Percentiles rank a stretch among this genome's conserved stretches.
These are phyloP conservation scores for Suhomyces pyralidae DNA, from an alignment of 805 yeast species.

Conservation along the genomic window DNA sequence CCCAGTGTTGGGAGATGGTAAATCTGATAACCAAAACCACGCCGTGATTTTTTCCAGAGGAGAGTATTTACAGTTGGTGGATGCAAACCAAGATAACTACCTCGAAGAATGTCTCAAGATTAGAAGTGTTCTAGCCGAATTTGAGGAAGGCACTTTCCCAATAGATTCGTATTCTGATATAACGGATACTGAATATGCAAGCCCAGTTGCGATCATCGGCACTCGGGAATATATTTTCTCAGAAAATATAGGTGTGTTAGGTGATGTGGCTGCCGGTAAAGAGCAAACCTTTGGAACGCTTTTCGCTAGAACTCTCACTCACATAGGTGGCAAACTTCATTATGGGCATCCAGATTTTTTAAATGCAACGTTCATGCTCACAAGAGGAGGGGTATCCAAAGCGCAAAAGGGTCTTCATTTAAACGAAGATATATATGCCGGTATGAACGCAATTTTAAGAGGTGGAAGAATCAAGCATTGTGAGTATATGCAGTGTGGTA, in stretches of 20 bases:
- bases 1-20: slow-evolving; percentile 83
- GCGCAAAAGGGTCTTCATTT: slow-evolving; percentile 81
- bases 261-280: slow-evolving; percentile 86
- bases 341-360: slow-evolving; percentile 87
- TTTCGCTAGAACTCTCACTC: slow-evolving; percentile 78
- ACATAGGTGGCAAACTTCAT: slow-evolving; percentile 78
- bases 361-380: slow-evolving; percentile 72
- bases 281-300: slow-evolving; percentile 86
- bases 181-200: slow-evolving; percentile 19
- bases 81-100: slow-evolving; percentile 83
- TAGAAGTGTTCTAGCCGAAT: slow-evolving; percentile 70
- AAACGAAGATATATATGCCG: slow-evolving; percentile 85
- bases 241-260: slow-evolving; percentile 76
- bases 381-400: slow-evolving; percentile 84
- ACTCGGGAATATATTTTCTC: slow-evolving; percentile 82
- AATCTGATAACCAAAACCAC: slow-evolving; percentile 80
- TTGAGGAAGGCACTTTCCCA: slow-evolving; percentile 50
- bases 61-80: slow-evolving; percentile 75
- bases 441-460: slow-evolving; percentile 72
- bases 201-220: slow-evolving; percentile 80
- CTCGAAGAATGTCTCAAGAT: slow-evolving; percentile 79
- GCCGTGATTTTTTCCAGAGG: slow-evolving; percentile 74
- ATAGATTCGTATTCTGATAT: slow-evolving; percentile 10
- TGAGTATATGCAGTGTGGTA: slow-evolving; percentile 83
- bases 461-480: slow-evolving; percentile 85